Evolutionary conservation across 208 protist species (phyloP).

Genomic region (Trypanosoma grayi): DNA sequence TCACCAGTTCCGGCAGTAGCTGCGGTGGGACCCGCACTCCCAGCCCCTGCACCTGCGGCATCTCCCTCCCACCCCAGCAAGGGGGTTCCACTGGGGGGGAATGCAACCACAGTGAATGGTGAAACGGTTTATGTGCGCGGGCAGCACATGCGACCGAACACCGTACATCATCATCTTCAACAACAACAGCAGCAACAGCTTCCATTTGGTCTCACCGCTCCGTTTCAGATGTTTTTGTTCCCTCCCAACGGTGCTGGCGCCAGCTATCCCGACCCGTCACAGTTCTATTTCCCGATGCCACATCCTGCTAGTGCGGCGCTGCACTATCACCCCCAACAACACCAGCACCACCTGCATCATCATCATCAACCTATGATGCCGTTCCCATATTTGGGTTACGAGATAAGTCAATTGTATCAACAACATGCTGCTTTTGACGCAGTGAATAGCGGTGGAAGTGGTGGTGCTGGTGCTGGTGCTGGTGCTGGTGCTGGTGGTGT

Average conservation of each 20-base stretch:
- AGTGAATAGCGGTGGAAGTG: slow-evolving; percentile 3
- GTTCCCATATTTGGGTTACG: slow-evolving; percentile 17
- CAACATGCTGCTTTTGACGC: slow-evolving; percentile 11
- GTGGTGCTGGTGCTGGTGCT: not conserved
- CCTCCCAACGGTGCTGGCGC: not conserved
- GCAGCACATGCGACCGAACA: not conserved
- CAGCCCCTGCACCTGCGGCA: not conserved
- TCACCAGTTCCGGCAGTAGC: not conserved
- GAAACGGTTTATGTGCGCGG: not conserved
- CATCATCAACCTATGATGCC: slow-evolving; percentile 11
- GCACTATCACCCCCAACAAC: slow-evolving; percentile 15
- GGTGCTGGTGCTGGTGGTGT: slow-evolving; percentile 10
- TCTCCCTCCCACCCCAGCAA: not conserved
- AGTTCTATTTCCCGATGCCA: slow-evolving; percentile 15
- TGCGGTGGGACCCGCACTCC: not conserved
- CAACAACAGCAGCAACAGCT: slow-evolving; percentile 6
- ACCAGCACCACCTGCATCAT: slow-evolving; percentile 14
- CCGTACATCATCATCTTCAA: slow-evolving; percentile 4
- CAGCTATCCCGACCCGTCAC: slow-evolving; percentile 6
- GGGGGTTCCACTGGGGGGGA: not conserved
- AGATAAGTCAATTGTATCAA: slow-evolving; percentile 19
- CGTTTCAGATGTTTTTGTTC: slow-evolving; percentile 18
- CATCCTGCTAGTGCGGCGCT: slow-evolving; percentile 5
- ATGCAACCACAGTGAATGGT: not conserved
- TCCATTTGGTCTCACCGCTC: not conserved